These are phyloP conservation scores for Trichoderma koningiopsis DNA, from an alignment of 2,329 filamentous ascomycete genomes.

Conservation along the genomic window DNA sequence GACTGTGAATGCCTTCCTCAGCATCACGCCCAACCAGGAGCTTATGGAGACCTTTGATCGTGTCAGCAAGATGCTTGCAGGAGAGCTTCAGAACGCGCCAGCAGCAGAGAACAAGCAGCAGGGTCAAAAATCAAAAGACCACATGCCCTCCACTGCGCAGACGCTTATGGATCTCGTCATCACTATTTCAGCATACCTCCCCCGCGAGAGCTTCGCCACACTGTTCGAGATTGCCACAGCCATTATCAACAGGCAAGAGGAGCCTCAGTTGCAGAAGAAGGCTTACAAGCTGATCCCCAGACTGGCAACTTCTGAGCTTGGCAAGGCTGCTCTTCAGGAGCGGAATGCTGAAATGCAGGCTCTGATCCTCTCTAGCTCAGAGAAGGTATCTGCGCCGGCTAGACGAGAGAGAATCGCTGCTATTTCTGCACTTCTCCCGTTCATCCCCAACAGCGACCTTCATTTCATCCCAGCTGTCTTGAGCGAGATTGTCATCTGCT, in stretches of 20 bases:
- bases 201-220: conserved; percentile 78
- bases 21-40: conserved; percentile 77
- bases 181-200: conserved; percentile 91
- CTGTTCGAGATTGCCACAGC: conserved; percentile 86
- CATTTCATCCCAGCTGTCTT: conserved; percentile 93
- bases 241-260: conserved; percentile 77
- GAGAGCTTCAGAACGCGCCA: conserved; percentile 60
- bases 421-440: conserved; percentile 76
- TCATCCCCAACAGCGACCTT: conserved; percentile 74
- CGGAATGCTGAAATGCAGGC: conserved; percentile 77
- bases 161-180: conserved; percentile 97
- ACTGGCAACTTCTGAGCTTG: conserved; percentile 77
- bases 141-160: conserved; percentile 89
- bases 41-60: conserved; percentile 86
- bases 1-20: conserved; percentile 92
- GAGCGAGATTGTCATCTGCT: conserved; percentile 92
- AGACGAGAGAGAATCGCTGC: conserved; percentile 84
- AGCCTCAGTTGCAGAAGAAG: conserved; percentile 97
- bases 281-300: conserved; percentile 97
- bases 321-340: conserved; percentile 73
- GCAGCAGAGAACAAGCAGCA: conserved; percentile 65
- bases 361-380: conserved; percentile 76
- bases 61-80: conserved; percentile 80
- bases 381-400: conserved; percentile 84
- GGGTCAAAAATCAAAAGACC: conserved; percentile 60